These are phyloP conservation scores for Tuber magnatum DNA, from an alignment of 495 filamentous ascomycete species.

Conservation along the genomic window DNA sequence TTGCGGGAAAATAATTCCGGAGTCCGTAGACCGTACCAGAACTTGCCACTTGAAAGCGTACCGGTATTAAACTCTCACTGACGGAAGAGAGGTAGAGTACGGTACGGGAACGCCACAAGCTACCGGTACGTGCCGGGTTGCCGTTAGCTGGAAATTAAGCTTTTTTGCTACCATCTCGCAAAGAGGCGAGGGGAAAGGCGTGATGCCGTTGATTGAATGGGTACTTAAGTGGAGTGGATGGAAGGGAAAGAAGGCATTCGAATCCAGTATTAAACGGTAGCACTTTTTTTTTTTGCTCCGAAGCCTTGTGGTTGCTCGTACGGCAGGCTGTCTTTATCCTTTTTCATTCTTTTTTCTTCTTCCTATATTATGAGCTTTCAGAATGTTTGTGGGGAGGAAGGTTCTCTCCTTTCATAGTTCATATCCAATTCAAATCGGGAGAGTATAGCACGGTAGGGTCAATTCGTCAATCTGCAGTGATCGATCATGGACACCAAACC, in stretches of 20 bases:
- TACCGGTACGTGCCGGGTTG: neutral
- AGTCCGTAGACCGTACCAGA: neutral
- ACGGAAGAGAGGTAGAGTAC: neutral
- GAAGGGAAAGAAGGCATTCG: too few species aligned
- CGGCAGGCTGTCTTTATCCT: too few species aligned
- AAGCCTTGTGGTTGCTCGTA: too few species aligned
- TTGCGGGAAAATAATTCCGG: neutral
- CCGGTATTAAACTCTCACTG: neutral
- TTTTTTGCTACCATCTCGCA: neutral
- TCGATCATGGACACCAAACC: neutral
- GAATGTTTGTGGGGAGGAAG: too few species aligned
- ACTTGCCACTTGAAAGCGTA: neutral
- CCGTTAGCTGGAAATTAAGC: neutral
- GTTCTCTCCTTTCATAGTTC: neutral
- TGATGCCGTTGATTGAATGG: too few species aligned
- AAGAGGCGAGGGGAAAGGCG: too few species aligned
- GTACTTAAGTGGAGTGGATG: too few species aligned
- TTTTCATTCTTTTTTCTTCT: too few species aligned
- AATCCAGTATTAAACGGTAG: too few species aligned
- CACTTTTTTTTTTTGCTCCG: too few species aligned
- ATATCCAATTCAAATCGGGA: neutral
- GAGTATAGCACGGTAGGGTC: neutral
- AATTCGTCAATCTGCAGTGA: neutral
- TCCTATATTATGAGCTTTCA: too few species aligned
- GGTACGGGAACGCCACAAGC: neutral